Conservation (phyloP, 257 asterid genomes). For the Lithospermum erythrorhizon region DNA sequence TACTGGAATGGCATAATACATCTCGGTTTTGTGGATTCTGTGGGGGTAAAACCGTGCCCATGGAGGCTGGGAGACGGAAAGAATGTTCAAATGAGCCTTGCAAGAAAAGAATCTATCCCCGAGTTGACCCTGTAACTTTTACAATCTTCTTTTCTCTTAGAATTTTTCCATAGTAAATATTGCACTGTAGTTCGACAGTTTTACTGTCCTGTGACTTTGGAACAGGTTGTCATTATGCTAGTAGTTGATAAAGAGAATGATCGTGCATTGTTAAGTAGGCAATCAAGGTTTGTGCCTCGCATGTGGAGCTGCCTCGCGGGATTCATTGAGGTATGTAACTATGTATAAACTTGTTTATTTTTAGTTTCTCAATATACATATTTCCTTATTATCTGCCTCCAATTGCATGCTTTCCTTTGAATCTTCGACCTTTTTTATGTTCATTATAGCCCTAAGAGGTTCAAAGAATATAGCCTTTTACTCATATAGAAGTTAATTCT, state of each 20-base stretch:
- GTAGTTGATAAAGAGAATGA: slow-evolving; percentile 89
- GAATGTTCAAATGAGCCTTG: slow-evolving; percentile 72
- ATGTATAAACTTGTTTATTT: slow-evolving; percentile 9
- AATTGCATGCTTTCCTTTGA: background rate
- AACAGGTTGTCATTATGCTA: slow-evolving; percentile 90
- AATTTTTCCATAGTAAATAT: background rate
- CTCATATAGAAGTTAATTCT: background rate
- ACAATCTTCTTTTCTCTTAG: slow-evolving; percentile 3
- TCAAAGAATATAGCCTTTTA: background rate
- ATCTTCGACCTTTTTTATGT: background rate
- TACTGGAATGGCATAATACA: slow-evolving; percentile 77
- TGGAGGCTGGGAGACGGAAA: slow-evolving; percentile 87
- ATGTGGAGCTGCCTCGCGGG: slow-evolving; percentile 99
- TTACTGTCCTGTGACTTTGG: slow-evolving; percentile 1
- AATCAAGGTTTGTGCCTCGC: slow-evolving; percentile 92
- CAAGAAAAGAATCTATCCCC: slow-evolving; percentile 79
- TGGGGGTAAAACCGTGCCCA: slow-evolving; percentile 49
- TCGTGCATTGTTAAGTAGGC: slow-evolving; percentile 71
- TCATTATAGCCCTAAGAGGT: background rate
- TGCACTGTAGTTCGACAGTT: background rate
- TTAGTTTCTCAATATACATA: background rate
- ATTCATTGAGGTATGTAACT: slow-evolving; percentile 87
- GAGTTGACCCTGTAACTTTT: slow-evolving; percentile 82
- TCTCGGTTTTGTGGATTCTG: slow-evolving; percentile 83
- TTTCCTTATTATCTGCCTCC: background rate